These are phyloP conservation scores for Cunninghamia lanceolata DNA, from an alignment of 75 land plant genomes.

Conservation along the genomic window DNA sequence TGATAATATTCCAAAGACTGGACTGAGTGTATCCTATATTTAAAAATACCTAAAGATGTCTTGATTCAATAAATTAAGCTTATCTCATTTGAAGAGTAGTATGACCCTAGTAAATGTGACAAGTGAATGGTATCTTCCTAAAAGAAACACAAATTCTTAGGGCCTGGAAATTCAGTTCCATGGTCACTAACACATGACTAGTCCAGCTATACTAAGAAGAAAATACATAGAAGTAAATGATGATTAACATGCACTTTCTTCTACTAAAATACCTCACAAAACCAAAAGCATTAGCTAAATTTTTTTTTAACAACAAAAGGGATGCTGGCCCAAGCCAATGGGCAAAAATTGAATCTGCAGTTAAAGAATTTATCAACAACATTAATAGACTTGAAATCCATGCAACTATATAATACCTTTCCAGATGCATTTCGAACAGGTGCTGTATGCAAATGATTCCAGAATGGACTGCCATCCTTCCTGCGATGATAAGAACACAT, in stretches of 20 bases:
- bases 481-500: slow-evolving; percentile 34
- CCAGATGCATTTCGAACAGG: slow-evolving; percentile 83
- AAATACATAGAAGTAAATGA: too few species aligned
- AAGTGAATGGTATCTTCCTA: neutral
- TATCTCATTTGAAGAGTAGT: neutral
- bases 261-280: too few species aligned
- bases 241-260: too few species aligned
- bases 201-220: neutral
- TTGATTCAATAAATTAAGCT: neutral
- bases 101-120: neutral
- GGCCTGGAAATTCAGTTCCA: neutral
- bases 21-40: neutral
- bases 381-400: neutral
- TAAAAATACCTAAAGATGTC: neutral
- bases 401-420: slow-evolving; percentile 42
- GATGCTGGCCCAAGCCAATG: neutral
- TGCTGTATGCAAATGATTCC: slow-evolving; percentile 73
- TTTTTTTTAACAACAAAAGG: neutral
- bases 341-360: neutral
- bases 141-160: neutral
- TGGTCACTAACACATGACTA: neutral
- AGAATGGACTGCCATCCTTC: slow-evolving; percentile 72
- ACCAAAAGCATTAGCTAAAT: neutral
- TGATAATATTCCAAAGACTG: neutral
- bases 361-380: neutral